phyloP scores from a whole-genome alignment of 2,329 filamentous ascomycete genomes.

The Nemania sp. region DNA sequence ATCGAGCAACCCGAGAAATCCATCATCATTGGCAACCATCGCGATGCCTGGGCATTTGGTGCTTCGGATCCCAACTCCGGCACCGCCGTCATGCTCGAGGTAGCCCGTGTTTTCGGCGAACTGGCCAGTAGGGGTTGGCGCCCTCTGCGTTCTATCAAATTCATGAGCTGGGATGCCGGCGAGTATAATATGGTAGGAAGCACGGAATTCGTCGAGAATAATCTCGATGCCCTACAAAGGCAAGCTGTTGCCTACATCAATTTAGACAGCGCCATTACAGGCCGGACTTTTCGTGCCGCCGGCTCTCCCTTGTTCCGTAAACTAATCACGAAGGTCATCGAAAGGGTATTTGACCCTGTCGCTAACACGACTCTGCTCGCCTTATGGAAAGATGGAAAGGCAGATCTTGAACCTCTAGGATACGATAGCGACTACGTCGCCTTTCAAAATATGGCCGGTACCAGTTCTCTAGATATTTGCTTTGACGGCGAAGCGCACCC shows the following conservation, averaged over 20 bases:
- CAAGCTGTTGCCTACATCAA: conserved; percentile 89
- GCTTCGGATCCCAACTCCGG: conserved; percentile 84
- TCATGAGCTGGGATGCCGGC: conserved; percentile 93
- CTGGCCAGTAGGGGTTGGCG: conserved; percentile 80
- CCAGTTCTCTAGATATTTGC: conserved; percentile 81
- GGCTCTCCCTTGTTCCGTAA: conserved; percentile 81
- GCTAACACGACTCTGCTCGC: conserved; percentile 72
- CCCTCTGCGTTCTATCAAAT: conserved; percentile 91
- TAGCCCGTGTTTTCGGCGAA: conserved; percentile 82
- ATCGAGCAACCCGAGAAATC: conserved; percentile 81
- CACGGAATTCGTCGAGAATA: conserved; percentile 91
- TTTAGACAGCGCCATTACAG: conserved; percentile 80
- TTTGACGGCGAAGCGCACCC: conserved; percentile 72
- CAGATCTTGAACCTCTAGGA: conserved; percentile 68
- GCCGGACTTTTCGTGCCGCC: conserved; percentile 72
- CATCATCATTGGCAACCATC: conserved; percentile 89
- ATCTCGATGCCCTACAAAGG: conserved; percentile 70
- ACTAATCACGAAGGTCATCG: conserved; percentile 71
- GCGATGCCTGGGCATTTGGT: conserved; percentile 90
- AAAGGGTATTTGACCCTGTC: conserved; percentile 72
- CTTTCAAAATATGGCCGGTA: conserved; percentile 90
- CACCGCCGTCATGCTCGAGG: conserved; percentile 87
- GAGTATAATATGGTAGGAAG: conserved; percentile 94
- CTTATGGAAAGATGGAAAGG: conserved; percentile 71
- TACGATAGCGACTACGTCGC: conserved; percentile 82